Percentiles rank a stretch among this genome's conserved stretches.
Conservation (phyloP, 306 rosid genomes). For the Myrica gale region DNA sequence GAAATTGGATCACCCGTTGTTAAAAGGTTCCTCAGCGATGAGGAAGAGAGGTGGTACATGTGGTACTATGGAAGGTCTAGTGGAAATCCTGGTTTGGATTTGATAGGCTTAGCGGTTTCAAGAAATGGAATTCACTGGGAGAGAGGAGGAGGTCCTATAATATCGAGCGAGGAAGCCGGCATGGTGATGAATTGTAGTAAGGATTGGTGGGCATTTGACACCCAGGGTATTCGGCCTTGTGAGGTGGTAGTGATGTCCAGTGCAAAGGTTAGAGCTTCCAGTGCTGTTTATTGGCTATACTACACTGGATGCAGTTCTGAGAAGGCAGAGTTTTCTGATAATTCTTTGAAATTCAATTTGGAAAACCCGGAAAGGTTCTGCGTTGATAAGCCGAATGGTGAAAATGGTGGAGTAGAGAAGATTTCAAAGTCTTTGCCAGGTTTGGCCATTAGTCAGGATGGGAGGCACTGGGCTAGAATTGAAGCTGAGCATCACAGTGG, state of each 20-base stretch:
- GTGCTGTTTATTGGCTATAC: conserved; percentile 76
- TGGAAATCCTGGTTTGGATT: conserved; percentile 42
- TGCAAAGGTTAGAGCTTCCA: conserved; percentile 50
- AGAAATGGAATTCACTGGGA: conserved; percentile 91
- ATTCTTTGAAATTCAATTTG: conserved; percentile 28
- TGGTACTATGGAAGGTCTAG: conserved; percentile 68
- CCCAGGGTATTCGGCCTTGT: conserved; percentile 60
- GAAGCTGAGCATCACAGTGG: conserved; percentile 89
- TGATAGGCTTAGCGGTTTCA: conserved; percentile 68
- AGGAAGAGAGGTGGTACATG: conserved; percentile 86
- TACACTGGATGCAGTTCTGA: conserved; percentile 58
- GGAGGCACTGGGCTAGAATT: conserved; percentile 87
- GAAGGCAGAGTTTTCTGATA: conserved; percentile 32
- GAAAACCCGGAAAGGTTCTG: conserved; percentile 46
- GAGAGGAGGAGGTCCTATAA: conserved; percentile 53
- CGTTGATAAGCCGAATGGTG: conserved; percentile 11
- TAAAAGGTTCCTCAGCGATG: conserved; percentile 69
- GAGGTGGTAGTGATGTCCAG: conserved; percentile 79
- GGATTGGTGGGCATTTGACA: conserved; percentile 85
- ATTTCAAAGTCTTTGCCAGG: conserved; percentile 65
- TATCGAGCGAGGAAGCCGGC: conserved; percentile 57
- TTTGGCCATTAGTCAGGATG: conserved; percentile 80
- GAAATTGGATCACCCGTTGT: conserved; percentile 75
- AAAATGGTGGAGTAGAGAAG: conserved; percentile 20
- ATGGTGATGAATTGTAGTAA: conserved; percentile 53